Evolutionary conservation across 768 basidiomycete genomes (phyloP).

Genomic region (Pleurotus citrinopileatus): DNA sequence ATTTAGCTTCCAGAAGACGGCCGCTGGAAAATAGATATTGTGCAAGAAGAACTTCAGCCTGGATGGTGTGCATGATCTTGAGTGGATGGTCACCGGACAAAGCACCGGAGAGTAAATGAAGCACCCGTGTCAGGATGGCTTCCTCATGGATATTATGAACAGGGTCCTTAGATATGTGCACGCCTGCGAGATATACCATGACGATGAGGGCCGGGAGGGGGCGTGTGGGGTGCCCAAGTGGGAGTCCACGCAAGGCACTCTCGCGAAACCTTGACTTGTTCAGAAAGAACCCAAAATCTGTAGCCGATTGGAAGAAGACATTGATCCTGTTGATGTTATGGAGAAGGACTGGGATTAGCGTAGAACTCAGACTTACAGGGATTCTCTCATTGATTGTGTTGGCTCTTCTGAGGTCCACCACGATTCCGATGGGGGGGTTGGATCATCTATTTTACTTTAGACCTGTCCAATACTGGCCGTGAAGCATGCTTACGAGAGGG

Average conservation of each 20-base stretch:
- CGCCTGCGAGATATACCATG: constrained; percentile 36
- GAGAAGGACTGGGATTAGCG: not conserved
- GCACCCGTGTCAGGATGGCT: constrained; percentile 39
- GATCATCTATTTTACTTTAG: not conserved
- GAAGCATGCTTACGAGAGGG: not conserved
- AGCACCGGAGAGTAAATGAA: constrained; percentile 33
- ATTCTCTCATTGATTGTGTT: constrained; percentile 24
- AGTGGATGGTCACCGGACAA: constrained; percentile 38
- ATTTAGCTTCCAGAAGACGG: constrained; percentile 42
- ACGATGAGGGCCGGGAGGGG: constrained; percentile 37
- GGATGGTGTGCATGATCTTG: constrained; percentile 44
- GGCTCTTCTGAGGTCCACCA: constrained; percentile 23
- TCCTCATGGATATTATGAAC: constrained; percentile 26
- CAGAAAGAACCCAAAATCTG: constrained; percentile 59
- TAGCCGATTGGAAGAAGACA: constrained; percentile 43
- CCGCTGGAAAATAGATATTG: constrained; percentile 53
- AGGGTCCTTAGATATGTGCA: constrained; percentile 27
- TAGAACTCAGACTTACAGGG: constrained; percentile 30
- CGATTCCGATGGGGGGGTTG: not conserved
- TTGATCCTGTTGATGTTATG: constrained; percentile 25
- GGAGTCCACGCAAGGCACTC: constrained; percentile 27
- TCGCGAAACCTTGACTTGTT: constrained; percentile 43
- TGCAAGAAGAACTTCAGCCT: constrained; percentile 53
- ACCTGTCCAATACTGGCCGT: no score
- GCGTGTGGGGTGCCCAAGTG: constrained; percentile 29